phyloP scores from a whole-genome alignment of 2,329 filamentous ascomycete genomes.

The Pseudogymnoascus sp. region DNA sequence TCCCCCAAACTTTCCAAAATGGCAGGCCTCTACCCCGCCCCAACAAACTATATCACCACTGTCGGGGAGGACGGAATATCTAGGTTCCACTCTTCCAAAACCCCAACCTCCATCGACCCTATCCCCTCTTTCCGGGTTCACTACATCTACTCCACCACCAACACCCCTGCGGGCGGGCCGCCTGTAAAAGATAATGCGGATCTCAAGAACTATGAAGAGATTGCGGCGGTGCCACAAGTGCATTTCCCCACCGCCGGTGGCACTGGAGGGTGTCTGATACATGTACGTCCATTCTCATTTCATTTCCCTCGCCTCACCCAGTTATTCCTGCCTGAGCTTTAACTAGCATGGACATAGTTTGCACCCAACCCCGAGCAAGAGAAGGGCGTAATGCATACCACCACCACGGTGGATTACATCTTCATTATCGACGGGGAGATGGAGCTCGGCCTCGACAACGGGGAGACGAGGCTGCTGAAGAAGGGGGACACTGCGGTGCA shows the following conservation, averaged over 20 bases:
- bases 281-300: not conserved
- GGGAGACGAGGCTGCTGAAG: constrained; percentile 32
- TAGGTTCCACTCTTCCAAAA: not conserved
- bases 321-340: too few species aligned
- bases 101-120: not conserved
- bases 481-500: constrained; percentile 36
- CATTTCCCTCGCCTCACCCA: not conserved
- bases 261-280: not conserved
- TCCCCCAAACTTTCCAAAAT: not conserved
- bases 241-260: not conserved
- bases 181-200: not conserved
- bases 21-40: constrained; percentile 1
- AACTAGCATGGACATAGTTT: not conserved
- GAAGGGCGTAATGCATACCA: constrained; percentile 33
- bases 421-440: constrained; percentile 34
- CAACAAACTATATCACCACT: not conserved
- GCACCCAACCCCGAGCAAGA: not conserved
- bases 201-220: not conserved
- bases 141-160: constrained; percentile 1
- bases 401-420: constrained; percentile 34
- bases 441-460: constrained; percentile 33
- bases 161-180: not conserved
- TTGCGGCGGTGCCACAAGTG: not conserved
- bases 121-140: not conserved
- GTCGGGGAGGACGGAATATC: not conserved